These are phyloP conservation scores for Russula foetens DNA, from an alignment of 768 basidiomycete genomes.

Conservation along the genomic window DNA sequence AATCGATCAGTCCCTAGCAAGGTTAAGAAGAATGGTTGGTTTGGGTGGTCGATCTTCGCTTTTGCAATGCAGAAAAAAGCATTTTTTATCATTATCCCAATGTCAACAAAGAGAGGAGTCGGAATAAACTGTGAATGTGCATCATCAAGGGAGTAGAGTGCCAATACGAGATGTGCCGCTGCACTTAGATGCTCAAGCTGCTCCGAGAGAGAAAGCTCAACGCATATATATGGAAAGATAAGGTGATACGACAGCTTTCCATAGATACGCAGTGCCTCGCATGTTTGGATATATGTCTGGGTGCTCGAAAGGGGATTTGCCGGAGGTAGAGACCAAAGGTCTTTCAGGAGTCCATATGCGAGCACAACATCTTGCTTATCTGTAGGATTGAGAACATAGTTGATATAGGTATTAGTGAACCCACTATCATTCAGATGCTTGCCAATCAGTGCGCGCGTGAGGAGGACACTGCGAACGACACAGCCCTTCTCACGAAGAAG, in stretches of 20 bases:
- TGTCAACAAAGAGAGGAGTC: conserved; percentile 24
- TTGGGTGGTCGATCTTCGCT: conserved; percentile 23
- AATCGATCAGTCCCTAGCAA: too few species aligned
- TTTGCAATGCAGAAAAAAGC: conserved; percentile 30
- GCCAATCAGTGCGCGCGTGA: background rate
- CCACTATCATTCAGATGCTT: background rate
- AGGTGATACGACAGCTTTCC: background rate
- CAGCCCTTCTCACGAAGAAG: too few species aligned
- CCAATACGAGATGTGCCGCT: background rate
- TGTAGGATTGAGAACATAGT: background rate
- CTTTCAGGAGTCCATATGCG: background rate
- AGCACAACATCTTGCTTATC: conserved; percentile 3
- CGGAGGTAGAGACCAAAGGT: too few species aligned
- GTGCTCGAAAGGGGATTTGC: background rate
- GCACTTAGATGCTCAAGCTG: background rate
- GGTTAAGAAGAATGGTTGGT: conserved; percentile 18
- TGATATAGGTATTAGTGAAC: background rate
- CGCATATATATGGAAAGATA: too few species aligned
- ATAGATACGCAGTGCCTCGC: background rate
- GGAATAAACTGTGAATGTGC: conserved; percentile 24
- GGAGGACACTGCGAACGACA: background rate
- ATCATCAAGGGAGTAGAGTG: conserved; percentile 5
- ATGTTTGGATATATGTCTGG: background rate
- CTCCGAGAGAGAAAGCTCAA: too few species aligned
- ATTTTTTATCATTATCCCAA: too few species aligned